A percentile compares a stretch with the other conserved stretches of the same genome.
Conservation (phyloP, 2,329 filamentous ascomycete genomes). For the Penicillium oxalicum region DNA sequence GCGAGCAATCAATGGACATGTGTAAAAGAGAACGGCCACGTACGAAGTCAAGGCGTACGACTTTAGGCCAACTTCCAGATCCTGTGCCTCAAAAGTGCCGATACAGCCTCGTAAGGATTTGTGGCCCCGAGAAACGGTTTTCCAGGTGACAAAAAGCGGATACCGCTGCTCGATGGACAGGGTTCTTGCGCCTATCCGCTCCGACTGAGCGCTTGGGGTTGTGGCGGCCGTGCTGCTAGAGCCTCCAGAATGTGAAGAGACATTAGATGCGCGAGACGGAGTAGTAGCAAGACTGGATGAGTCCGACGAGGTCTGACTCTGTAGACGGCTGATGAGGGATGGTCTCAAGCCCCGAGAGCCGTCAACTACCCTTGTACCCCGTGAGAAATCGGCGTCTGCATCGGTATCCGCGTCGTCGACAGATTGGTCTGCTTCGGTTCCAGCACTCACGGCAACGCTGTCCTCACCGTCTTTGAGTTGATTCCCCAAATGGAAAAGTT, state of each 20-base stretch:
- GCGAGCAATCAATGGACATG: neutral
- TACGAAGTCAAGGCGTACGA: conserved; percentile 78
- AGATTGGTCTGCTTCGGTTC: conserved; percentile 3
- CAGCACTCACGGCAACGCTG: conserved; percentile 25
- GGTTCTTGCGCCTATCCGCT: conserved; percentile 14
- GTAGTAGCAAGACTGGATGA: conserved; percentile 38
- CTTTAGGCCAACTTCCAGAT: conserved; percentile 65
- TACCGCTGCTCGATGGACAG: conserved; percentile 45
- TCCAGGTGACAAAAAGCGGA: conserved; percentile 94
- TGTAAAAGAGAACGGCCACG: conserved; percentile 21
- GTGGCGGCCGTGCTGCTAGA: conserved; percentile 39
- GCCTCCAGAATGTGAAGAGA: conserved; percentile 42
- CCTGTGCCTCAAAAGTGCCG: conserved; percentile 79
- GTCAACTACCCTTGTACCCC: conserved; percentile 5
- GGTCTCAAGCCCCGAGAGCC: conserved; percentile 24
- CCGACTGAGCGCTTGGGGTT: conserved; percentile 41
- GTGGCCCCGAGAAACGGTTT: conserved; percentile 60
- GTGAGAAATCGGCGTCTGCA: conserved; percentile 10
- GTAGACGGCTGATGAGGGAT: conserved; percentile 31
- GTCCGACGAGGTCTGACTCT: conserved; percentile 30
- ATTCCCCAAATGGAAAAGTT: conserved; percentile 31
- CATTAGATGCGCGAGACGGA: conserved; percentile 43
- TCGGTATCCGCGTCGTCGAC: conserved; percentile 29
- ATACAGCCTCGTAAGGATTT: conserved; percentile 85
- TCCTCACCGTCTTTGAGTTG: conserved; percentile 19